phyloP scores from a whole-genome alignment of 106 monocot genomes.

The Dendrobium officinale region DNA sequence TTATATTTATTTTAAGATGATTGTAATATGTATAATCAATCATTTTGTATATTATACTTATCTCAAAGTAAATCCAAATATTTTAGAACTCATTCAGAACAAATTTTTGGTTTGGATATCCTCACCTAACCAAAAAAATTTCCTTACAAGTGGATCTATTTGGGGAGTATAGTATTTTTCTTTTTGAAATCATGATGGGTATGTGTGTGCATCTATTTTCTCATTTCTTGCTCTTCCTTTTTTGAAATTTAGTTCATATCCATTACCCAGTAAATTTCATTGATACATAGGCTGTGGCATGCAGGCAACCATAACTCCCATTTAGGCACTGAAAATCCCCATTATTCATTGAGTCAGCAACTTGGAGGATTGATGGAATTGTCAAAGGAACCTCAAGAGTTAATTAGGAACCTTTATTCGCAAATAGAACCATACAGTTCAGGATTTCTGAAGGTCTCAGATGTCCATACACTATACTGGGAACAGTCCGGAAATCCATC shows the following conservation, averaged over 20 bases:
- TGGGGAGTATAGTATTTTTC: neutral
- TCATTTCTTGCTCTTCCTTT: neutral
- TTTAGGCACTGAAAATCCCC: neutral
- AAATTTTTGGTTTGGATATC: no score
- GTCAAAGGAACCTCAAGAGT: constrained; percentile 18
- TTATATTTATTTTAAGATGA: no score
- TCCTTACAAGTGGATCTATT: neutral
- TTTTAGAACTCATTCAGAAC: no score
- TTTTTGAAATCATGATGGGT: neutral
- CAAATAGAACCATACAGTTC: constrained; percentile 64
- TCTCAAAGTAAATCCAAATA: no score
- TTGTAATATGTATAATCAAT: neutral
- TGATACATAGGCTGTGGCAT: no score
- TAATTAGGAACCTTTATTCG: constrained; percentile 49
- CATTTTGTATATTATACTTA: neutral
- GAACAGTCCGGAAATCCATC: constrained; percentile 95
- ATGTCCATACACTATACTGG: constrained; percentile 74
- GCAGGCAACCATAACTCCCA: constrained; percentile 7
- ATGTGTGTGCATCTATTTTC: neutral
- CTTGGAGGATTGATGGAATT: constrained; percentile 17
- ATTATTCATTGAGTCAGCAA: constrained; percentile 1
- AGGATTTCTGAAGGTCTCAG: constrained; percentile 83
- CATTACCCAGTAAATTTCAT: no score
- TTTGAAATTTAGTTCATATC: neutral
- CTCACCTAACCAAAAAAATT: no score